Percentiles rank a stretch among this genome's conserved stretches.
phyloP scores from a whole-genome alignment of 2,329 filamentous ascomycete genomes.

The Domatiomyces globalis region DNA sequence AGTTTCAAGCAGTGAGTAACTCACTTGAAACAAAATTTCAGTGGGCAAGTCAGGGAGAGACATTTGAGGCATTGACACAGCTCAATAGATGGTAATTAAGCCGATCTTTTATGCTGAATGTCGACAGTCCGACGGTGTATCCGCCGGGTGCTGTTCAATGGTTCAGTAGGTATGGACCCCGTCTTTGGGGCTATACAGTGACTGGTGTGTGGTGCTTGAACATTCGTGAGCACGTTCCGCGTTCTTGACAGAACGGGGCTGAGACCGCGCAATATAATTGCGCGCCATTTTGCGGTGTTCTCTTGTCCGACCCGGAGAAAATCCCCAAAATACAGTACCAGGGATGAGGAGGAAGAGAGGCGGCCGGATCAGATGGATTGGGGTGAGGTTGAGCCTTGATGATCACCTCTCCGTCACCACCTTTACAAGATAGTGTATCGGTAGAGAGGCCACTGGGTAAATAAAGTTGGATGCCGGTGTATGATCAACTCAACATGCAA shows the following conservation, averaged over 20 bases:
- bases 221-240: neutral
- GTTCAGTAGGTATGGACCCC: conserved; percentile 36
- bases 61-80: conserved; percentile 27
- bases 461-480: too few relatives aligned
- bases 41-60: conserved; percentile 41
- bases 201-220: neutral
- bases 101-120: conserved; percentile 1
- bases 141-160: conserved; percentile 18
- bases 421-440: neutral
- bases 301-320: neutral
- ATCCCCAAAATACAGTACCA: neutral
- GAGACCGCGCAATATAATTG: neutral
- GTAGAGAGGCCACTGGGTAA: neutral
- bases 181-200: conserved; percentile 39
- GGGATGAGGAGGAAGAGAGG: neutral
- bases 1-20: neutral
- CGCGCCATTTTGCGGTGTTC: neutral
- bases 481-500: too few relatives aligned
- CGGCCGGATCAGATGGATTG: neutral
- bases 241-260: neutral
- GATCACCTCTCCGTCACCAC: neutral
- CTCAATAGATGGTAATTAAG: neutral
- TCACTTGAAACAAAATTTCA: conserved; percentile 40
- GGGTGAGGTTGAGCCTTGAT: neutral
- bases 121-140: conserved; percentile 4